Conservation (phyloP, 108 stramenopile genomes). For the Bacterosira constricta region DNA sequence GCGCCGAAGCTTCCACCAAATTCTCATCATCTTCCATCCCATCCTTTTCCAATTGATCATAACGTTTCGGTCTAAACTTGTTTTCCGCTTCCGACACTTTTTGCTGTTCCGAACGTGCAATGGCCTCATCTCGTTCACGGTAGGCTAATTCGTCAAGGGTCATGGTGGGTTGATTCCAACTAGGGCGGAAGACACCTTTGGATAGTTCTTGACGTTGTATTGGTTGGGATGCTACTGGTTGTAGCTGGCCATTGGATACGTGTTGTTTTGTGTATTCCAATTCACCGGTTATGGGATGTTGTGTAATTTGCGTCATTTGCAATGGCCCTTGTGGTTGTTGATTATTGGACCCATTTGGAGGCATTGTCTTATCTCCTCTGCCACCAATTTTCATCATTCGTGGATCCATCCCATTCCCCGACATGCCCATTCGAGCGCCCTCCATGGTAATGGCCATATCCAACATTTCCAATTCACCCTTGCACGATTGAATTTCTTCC, state of each 20-base stretch:
- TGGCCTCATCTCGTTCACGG: conserved; percentile 80
- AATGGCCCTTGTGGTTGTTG: conserved; percentile 30
- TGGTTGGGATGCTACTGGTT: not conserved
- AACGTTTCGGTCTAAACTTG: conserved; percentile 62
- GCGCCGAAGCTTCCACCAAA: conserved; percentile 85
- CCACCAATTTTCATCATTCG: not conserved
- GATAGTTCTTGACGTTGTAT: conserved; percentile 73
- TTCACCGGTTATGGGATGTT: conserved; percentile 69
- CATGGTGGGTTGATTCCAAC: conserved; percentile 96
- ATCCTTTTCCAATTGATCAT: conserved; percentile 88
- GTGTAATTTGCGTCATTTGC: conserved; percentile 82
- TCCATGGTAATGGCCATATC: conserved; percentile 64
- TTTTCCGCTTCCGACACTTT: conserved; percentile 66
- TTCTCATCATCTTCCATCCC: conserved; percentile 91
- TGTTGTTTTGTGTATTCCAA: conserved; percentile 73
- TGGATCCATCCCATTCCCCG: conserved; percentile 3
- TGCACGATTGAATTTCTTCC: conserved; percentile 64
- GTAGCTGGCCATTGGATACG: conserved; percentile 62
- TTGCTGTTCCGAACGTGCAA: conserved; percentile 73
- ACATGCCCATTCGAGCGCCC: conserved; percentile 18
- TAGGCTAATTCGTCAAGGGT: conserved; percentile 92
- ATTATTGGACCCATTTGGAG: too few relatives aligned
- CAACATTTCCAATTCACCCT: conserved; percentile 72
- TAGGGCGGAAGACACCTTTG: conserved; percentile 90
- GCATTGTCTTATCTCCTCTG: not conserved